These are phyloP conservation scores for Diatrype stigma DNA, from an alignment of 2,329 filamentous ascomycete genomes.

Conservation along the genomic window DNA sequence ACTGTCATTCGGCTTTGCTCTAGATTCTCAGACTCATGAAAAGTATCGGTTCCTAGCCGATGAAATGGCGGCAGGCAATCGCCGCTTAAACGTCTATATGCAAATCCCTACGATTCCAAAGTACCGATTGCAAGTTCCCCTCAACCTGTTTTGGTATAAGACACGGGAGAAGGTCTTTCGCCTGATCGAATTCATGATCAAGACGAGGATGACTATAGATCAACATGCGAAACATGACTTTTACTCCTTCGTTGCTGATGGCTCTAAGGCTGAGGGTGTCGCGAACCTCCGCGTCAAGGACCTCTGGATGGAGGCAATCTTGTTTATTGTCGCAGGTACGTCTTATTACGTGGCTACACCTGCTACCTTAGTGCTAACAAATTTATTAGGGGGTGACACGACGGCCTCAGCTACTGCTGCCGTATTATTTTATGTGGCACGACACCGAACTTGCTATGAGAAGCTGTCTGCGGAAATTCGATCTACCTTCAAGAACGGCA, in stretches of 20 bases:
- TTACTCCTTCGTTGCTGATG: constrained; percentile 41
- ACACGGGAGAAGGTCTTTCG: constrained; percentile 1
- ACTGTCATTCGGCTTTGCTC: constrained; percentile 10
- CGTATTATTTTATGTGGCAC: constrained; percentile 21
- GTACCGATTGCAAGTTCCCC: background rate
- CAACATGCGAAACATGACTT: constrained; percentile 36
- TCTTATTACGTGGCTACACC: background rate
- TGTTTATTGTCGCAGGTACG: constrained; percentile 11
- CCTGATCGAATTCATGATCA: constrained; percentile 8
- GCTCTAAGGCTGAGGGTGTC: constrained; percentile 1
- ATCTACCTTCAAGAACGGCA: constrained; percentile 3
- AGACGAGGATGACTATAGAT: background rate
- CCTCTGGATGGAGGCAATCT: constrained; percentile 13
- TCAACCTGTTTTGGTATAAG: constrained; percentile 3
- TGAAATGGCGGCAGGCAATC: background rate
- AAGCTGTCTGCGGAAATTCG: constrained; percentile 15
- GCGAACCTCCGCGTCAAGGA: constrained; percentile 5
- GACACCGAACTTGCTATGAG: constrained; percentile 10
- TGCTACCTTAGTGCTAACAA: background rate
- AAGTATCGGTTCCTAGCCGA: constrained; percentile 5
- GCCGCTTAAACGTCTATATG: constrained; percentile 7
- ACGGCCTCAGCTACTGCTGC: constrained; percentile 14
- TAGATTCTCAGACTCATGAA: constrained; percentile 8
- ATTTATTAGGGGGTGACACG: constrained; percentile 32
- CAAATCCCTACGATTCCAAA: constrained; percentile 4